Conservation (phyloP, 495 filamentous ascomycete species). For the Talaromyces adpressus region DNA sequence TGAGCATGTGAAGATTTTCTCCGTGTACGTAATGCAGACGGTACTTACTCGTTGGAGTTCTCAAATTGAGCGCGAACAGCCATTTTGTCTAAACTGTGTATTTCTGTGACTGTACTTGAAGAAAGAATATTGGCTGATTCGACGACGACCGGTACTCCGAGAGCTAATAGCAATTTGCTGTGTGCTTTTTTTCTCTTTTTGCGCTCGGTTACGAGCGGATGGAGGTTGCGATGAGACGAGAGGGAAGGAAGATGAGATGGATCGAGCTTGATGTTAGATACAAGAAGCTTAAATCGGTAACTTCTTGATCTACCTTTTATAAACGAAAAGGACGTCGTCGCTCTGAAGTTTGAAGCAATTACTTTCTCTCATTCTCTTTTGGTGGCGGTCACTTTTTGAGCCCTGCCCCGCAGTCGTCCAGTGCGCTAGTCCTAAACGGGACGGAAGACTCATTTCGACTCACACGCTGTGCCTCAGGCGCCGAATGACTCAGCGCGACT, state of each 20-base stretch:
- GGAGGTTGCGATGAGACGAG: neutral
- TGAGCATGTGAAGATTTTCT: neutral
- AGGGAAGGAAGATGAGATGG: neutral
- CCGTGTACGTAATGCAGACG: neutral
- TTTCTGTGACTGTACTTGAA: neutral
- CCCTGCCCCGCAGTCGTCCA: neutral
- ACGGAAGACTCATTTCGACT: conserved; percentile 15
- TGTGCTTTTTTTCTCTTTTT: neutral
- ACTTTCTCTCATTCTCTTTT: neutral
- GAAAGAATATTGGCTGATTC: neutral
- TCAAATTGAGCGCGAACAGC: conserved; percentile 89
- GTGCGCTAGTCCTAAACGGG: conserved; percentile 16
- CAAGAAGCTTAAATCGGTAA: neutral
- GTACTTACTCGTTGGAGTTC: conserved; percentile 91
- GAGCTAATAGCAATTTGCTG: neutral
- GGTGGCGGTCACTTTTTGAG: conserved; percentile 6
- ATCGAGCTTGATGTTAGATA: neutral
- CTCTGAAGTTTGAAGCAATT: neutral
- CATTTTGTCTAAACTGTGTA: conserved; percentile 38
- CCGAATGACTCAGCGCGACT: conserved; percentile 11
- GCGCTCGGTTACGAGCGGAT: neutral
- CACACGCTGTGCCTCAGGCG: neutral
- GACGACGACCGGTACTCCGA: neutral
- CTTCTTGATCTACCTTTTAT: neutral
- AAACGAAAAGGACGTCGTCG: neutral